Conservation (phyloP, 148 eudicot species). For the Selenicereus undatus region DNA sequence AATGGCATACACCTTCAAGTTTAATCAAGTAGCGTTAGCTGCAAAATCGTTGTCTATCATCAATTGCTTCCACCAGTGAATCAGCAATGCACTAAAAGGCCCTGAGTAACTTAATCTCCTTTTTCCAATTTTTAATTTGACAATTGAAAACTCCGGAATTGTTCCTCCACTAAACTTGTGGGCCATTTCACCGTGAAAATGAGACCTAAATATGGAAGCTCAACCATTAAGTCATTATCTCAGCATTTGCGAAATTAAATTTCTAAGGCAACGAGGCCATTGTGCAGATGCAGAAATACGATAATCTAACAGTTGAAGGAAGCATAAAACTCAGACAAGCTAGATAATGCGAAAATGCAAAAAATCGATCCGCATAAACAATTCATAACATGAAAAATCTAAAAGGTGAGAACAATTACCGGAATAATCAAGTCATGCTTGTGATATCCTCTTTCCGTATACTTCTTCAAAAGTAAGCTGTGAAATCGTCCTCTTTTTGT, state of each 20-base stretch:
- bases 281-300: too few species aligned
- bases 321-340: too few species aligned
- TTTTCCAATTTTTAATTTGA: too few species aligned
- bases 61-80: not conserved
- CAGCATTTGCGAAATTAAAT: not conserved
- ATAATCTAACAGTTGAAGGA: too few species aligned
- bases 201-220: not conserved
- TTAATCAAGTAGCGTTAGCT: too few species aligned
- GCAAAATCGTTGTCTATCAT: not conserved
- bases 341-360: too few species aligned
- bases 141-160: not conserved
- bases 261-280: not conserved
- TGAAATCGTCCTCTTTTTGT: not conserved
- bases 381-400: too few species aligned
- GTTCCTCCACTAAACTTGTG: not conserved
- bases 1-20: too few species aligned
- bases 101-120: not conserved
- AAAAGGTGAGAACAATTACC: slow-evolving; percentile 31
- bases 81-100: too few species aligned
- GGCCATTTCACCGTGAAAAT: not conserved
- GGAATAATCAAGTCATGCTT: slow-evolving; percentile 84
- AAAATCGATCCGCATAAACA: too few species aligned
- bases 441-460: slow-evolving; percentile 54
- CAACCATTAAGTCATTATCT: not conserved
- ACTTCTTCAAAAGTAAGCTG: slow-evolving; percentile 13